A percentile compares a stretch with the other conserved stretches of the same genome.
Conservation (phyloP, 768 basidiomycete genomes). For the Chalciporus pseudorubinellus region DNA sequence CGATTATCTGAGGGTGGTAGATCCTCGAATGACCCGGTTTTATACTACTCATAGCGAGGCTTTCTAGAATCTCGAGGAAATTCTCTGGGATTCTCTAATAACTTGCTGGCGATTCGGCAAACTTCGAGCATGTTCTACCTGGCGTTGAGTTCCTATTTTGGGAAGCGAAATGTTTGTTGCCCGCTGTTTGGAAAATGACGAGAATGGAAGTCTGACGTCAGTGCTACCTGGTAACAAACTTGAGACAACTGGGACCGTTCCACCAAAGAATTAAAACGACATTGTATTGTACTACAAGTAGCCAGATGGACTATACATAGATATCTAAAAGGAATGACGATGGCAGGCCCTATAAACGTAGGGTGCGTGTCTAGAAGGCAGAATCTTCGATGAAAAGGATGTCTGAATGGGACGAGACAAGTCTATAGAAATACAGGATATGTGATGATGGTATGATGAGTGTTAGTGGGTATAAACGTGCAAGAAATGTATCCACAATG, state of each 20-base stretch:
- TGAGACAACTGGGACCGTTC: too few relatives aligned
- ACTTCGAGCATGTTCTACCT: background rate
- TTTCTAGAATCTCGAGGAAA: background rate
- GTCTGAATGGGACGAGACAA: background rate
- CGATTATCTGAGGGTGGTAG: background rate
- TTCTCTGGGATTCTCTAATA: background rate
- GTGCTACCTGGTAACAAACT: too few relatives aligned
- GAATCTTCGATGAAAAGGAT: background rate
- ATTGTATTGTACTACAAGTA: background rate
- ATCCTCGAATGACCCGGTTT: background rate
- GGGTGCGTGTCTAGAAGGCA: background rate
- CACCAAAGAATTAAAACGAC: background rate
- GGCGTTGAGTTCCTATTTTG: conserved; percentile 1
- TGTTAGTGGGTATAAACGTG: background rate
- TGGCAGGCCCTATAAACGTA: background rate
- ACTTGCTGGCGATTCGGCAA: background rate
- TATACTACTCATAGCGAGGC: too few relatives aligned
- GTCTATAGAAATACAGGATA: background rate
- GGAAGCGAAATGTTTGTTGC: too few relatives aligned
- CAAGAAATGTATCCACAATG: background rate
- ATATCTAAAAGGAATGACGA: background rate
- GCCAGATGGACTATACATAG: background rate
- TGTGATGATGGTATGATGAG: background rate
- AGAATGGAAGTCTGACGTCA: too few relatives aligned
- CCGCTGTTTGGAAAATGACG: too few relatives aligned